Conservation (phyloP, 768 basidiomycete species). For the Amanita thiersii region DNA sequence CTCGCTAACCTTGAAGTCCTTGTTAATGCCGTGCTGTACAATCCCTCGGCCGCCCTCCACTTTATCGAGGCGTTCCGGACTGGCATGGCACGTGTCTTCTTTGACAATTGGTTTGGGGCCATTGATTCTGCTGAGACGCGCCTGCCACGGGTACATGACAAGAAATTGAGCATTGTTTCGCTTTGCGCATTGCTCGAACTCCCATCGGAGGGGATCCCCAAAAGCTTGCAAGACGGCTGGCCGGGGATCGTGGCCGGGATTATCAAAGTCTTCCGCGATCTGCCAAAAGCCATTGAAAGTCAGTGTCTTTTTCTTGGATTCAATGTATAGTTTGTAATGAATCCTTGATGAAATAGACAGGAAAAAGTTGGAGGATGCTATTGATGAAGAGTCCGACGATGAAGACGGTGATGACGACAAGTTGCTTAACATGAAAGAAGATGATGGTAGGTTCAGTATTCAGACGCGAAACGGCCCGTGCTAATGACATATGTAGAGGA, state of each 20-base stretch:
- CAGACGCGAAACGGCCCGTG: slow-evolving; percentile 1
- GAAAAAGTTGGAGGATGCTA: slow-evolving; percentile 49
- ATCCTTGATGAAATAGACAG: slow-evolving; percentile 43
- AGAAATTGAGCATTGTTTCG: slow-evolving; percentile 74
- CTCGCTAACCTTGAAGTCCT: slow-evolving; percentile 80
- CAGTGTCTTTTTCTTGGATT: slow-evolving; percentile 6
- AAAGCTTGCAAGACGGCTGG: slow-evolving; percentile 62
- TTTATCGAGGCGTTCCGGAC: slow-evolving; percentile 57
- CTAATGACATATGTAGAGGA: slow-evolving; percentile 45
- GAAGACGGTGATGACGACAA: slow-evolving; percentile 47
- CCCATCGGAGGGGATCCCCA: slow-evolving; percentile 47
- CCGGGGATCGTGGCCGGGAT: slow-evolving; percentile 62
- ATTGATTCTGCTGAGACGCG: slow-evolving; percentile 46
- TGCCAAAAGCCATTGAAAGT: slow-evolving; percentile 75
- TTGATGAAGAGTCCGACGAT: slow-evolving; percentile 28
- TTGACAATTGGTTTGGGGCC: slow-evolving; percentile 76
- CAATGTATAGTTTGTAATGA: slow-evolving; percentile 29
- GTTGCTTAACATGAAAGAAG: slow-evolving; percentile 56
- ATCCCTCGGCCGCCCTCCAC: slow-evolving; percentile 67
- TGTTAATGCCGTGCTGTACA: slow-evolving; percentile 78
- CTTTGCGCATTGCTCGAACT: slow-evolving; percentile 73
- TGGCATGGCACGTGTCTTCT: slow-evolving; percentile 66
- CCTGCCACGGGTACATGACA: slow-evolving; percentile 84
- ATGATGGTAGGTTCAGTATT: slow-evolving; percentile 40
- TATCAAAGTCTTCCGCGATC: slow-evolving; percentile 66